Base-by-base conservation (phyloP, 2,329 filamentous ascomycete species). In the Rhinocladiella mackenziei region DNA sequence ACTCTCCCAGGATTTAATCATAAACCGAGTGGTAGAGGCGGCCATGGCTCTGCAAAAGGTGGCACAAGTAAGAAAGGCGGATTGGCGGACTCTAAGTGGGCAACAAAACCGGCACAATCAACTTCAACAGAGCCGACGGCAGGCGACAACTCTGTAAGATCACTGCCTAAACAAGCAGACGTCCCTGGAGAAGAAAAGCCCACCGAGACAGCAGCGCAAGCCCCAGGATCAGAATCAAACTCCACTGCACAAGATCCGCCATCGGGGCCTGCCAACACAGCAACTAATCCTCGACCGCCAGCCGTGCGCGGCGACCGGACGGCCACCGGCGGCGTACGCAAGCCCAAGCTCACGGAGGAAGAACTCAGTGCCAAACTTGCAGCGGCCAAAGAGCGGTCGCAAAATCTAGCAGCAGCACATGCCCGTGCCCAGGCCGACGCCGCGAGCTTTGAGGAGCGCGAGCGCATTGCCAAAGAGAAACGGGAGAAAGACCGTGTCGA, bases 381-480 rank as follows among this genome's bases (percentile, higher is more conserved):
- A 5, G 70, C 72, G 25, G 83, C 82, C 56, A 73, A 74, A 50
- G 71, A 81, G 53, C 76, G 80, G 45, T 83, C 81, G 40, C 75
- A 74, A 4, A 71, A 75, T 37, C 70, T 78, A 10, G 71, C 73
- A 6, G 78, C 76, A 6, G 77, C 78, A 0, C 79, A 84, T 58
- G 76, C 75, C 1, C 73, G 79, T 18, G 79, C 80, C n/a, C 77
- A 84, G 65, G 79, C 78, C n/a, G 81, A 85, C 53, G 73, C 76
- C 41, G 79, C 78, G 2, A 76, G 74, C 0, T 84, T 82, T 59
- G 72, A 79, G 30, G 73, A 80, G 45, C 72, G 80, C n/a, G 81
- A 84, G 58, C 74, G 76, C 23, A 65, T 77, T 7, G 74, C 77
- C 0, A 72, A 73, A 15, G 69, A 74, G 53, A 73, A 77, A 43